Base-by-base conservation (phyloP, 352 stramenopile species). In the Blastocystis sp. region DNA sequence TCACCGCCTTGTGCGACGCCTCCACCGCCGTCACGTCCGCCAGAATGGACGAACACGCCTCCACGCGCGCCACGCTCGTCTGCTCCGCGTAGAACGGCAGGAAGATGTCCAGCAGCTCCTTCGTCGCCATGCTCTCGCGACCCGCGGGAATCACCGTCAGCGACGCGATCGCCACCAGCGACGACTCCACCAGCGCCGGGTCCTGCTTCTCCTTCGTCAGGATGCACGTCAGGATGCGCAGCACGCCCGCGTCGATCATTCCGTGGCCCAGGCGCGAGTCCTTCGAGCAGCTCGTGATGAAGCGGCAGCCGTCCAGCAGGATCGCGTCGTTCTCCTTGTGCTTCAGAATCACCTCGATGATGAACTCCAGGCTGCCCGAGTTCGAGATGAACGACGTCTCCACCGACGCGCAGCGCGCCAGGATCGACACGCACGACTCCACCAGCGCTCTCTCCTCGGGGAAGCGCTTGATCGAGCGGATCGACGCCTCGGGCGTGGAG, bases 381-480 rank as follows among this genome's bases (percentile, higher is more conserved):
- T 63, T 85, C n/a, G 60, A 50, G n/a, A 69, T 63, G 60, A 85
- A 85, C 3, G 31, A 10, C 33, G 24, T 69, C 41, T 63, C 39
- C 13, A 59, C 74, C 10, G 19, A 59, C 13, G 39, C 45, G 61
- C 74, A 85, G 4, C 61, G 55, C 4, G 74, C 55, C 31, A 85
- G 51, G 50, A 85, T 29, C 6, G 41, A 24, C 55, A 69, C 39
- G 0, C 51, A 31, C 16, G 31, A 85, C 26, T 26, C 24, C 45
- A 85, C 74, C 13, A 85, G 24, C 24, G n/a, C 50, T 26, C 39
- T n/a, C 29, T 85, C 60, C 51, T 66, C 66, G 10, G 24, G 26
- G 74, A 85, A 85, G 16, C 74, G 74, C 74, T 67, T 70, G 51
- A 85, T 69, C 51, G 74, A 85, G 6, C 74, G 74, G 61, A 66